Conservation (phyloP, 352 stramenopile genomes). For the Globisporangium megalacanthum region DNA sequence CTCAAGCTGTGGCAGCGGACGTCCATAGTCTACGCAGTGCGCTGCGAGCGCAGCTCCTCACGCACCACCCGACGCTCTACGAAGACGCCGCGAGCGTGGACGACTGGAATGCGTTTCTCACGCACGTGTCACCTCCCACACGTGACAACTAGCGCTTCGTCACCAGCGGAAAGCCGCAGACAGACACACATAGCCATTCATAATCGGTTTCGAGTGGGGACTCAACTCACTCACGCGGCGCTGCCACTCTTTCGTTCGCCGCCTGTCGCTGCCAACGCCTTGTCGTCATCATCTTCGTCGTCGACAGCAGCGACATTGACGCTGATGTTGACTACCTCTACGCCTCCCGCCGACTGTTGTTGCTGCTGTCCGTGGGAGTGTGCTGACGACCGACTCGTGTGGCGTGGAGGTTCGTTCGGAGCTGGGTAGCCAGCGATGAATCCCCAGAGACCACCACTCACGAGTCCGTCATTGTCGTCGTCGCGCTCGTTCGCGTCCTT, state of each 20-base stretch:
- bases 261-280: not conserved
- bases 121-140: conserved; percentile 3
- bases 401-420: not conserved
- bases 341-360: not conserved
- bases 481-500: not conserved
- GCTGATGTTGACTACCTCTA: conserved; percentile 10
- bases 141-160: not conserved
- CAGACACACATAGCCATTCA: not conserved
- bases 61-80: conserved; percentile 15
- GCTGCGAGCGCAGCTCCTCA: conserved; percentile 6
- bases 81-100: conserved; percentile 18
- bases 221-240: not conserved
- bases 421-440: not conserved
- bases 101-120: conserved; percentile 37
- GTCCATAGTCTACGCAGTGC: not conserved
- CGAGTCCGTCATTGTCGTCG: not conserved
- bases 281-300: not conserved
- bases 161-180: not conserved
- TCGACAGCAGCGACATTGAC: conserved; percentile 1
- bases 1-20: conserved; percentile 30
- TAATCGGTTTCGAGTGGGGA: not conserved
- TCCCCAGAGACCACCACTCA: conserved; percentile 2
- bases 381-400: not conserved
- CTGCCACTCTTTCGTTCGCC: conserved; percentile 2
- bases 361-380: not conserved